Base-by-base conservation (phyloP, 176 grass and related monocot species). In the Oryza coarctata region DNA sequence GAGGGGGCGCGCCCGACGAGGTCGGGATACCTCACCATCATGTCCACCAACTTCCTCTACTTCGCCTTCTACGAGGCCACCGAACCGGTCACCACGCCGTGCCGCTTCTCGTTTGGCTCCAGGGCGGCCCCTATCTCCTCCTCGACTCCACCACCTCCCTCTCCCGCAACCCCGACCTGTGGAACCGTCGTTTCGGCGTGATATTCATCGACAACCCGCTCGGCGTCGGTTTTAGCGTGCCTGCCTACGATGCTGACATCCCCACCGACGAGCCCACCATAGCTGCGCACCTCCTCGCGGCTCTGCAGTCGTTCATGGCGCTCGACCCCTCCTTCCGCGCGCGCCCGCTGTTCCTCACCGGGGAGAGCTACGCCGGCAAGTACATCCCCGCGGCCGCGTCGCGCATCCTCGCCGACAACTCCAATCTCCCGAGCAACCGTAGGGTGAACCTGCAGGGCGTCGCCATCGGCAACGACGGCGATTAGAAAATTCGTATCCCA, bases 321-420 rank as follows among this genome's bases (percentile, higher is more conserved):
- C 84, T 83, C 62, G 70, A 91, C n/a, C 20, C 35, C 31, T 15
- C 47, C 65, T 90, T 92, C 79, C 87, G 69, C 25, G 30, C 60
- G 7, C 85, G 90, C 5, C 89, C 93, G 11, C 63, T 95, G 31
- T 95, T 88, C 79, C 68, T 95, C 68, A 82, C 87, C 1, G 90
- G 93, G 36, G 88, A 95, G 85, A 92, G 90, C 90, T 95, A 95
- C 73, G 90, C 85, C 27, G 93, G 87, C 26, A 95, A 95, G 80
- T 90, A 90, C 76, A 78, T 92, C 69, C 93, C 93, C 12, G 62
- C 87, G 36, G 63, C 88, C 1, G 83, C 85, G 3, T 76, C 78
- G 44, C 85, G 68, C 80, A 94, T 94, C 36, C 57, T 91, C 13
- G 73, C 38, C 10, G 64, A 69, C n/a, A 91, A 86, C 44, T 30